A percentile compares a stretch with the other conserved stretches of the same genome.
Conservation (phyloP, 345 rosid genomes). For the Aurinia saxatilis region DNA sequence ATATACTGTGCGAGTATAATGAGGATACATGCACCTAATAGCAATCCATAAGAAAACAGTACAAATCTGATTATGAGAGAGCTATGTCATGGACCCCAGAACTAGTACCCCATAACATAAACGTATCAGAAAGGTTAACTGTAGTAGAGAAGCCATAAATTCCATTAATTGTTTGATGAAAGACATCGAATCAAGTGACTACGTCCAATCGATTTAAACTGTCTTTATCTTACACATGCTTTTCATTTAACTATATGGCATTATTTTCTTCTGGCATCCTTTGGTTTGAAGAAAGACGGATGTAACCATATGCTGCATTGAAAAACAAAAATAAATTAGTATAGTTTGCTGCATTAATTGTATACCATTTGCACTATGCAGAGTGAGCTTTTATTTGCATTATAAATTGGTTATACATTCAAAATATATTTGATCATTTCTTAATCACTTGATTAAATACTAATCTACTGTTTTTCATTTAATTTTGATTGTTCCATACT, state of each 20-base stretch:
- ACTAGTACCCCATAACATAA: not conserved
- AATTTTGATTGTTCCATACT: constrained; percentile 1
- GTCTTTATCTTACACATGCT: not conserved
- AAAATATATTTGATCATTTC: not conserved
- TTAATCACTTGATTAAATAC: not conserved
- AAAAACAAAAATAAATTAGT: not conserved
- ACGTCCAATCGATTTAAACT: not conserved
- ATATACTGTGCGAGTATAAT: too few species aligned
- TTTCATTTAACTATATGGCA: not conserved
- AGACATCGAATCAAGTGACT: not conserved
- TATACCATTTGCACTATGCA: not conserved
- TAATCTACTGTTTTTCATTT: not conserved
- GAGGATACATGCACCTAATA: too few species aligned
- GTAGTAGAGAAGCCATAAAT: not conserved
- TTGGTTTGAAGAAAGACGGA: not conserved
- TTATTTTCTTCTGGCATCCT: not conserved
- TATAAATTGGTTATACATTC: not conserved
- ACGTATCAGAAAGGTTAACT: not conserved
- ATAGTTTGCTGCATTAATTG: not conserved
- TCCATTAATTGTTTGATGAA: not conserved
- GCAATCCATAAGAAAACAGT: not conserved
- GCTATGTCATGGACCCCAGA: not conserved
- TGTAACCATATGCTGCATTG: constrained; percentile 6
- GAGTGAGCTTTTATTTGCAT: not conserved
- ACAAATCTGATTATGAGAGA: not conserved